These are phyloP conservation scores for Coemansia sp. DNA, from an alignment of 192 early-diverging fungal genomes.

Conservation along the genomic window DNA sequence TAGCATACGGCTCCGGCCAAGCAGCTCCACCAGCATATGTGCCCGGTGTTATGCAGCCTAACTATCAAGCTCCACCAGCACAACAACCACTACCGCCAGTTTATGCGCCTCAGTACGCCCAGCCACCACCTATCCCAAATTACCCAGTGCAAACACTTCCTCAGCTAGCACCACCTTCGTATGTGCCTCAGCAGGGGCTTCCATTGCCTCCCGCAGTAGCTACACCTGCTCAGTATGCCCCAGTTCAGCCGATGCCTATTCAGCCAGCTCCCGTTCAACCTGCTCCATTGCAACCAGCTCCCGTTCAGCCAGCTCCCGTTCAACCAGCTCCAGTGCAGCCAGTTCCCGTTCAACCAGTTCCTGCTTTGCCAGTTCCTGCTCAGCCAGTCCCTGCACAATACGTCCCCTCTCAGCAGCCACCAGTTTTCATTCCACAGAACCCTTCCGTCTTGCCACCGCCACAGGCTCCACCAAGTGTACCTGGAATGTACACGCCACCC, in stretches of 20 bases:
- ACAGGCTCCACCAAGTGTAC: no score
- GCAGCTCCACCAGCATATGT: neutral
- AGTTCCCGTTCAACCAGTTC: neutral
- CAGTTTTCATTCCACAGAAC: neutral
- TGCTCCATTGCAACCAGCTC: neutral
- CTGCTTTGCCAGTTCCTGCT: neutral
- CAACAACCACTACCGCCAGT: neutral
- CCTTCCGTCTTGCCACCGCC: no score
- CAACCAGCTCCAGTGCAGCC: neutral
- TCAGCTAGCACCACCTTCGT: neutral
- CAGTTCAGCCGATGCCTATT: neutral
- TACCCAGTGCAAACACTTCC: conserved; percentile 3
- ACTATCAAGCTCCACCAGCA: neutral
- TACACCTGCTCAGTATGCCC: neutral
- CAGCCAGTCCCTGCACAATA: neutral
- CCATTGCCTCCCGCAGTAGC: conserved; percentile 3
- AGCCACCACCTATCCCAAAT: neutral
- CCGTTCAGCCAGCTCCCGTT: neutral
- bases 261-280: conserved; percentile 3
- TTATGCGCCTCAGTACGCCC: neutral
- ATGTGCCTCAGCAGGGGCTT: neutral
- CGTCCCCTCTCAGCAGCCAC: neutral
- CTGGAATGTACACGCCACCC: no score
- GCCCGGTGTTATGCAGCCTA: neutral
- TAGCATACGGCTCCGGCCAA: neutral